phyloP scores from a whole-genome alignment of 306 rosid species.

The Ziziphus jujuba region DNA sequence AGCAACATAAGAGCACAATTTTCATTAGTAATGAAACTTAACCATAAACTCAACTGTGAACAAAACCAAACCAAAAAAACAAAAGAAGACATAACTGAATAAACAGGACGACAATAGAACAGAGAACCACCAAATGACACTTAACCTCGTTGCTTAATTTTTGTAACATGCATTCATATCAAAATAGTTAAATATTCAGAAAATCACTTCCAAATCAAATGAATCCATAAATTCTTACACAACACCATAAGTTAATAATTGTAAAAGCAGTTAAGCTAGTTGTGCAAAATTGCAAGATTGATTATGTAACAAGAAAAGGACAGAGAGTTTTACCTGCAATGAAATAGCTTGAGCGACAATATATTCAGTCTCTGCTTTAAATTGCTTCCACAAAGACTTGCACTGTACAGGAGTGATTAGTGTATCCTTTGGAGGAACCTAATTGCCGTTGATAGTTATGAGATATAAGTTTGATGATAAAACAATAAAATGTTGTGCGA shows the following conservation, averaged over 20 bases:
- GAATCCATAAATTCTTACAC: neutral
- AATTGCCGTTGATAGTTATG: constrained; percentile 15
- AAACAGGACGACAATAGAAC: too few species aligned
- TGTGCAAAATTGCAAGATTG: neutral
- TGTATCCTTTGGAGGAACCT: constrained; percentile 65
- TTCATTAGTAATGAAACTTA: too few species aligned
- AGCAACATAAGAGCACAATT: too few species aligned
- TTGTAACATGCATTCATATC: neutral
- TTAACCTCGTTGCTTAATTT: too few species aligned
- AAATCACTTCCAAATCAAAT: neutral
- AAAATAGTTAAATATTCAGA: neutral
- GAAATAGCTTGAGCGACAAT: constrained; percentile 78
- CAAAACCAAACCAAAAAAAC: too few species aligned
- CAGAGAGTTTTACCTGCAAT: constrained; percentile 57
- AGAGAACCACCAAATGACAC: too few species aligned
- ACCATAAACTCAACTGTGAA: too few species aligned
- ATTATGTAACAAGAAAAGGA: neutral
- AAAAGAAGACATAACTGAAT: too few species aligned
- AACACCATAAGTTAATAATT: constrained; percentile 6
- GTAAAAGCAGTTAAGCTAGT: neutral
- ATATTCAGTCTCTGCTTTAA: constrained; percentile 79
- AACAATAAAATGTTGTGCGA: too few species aligned
- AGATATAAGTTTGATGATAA: constrained; percentile 12
- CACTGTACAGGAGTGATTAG: constrained; percentile 81
- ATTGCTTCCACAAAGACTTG: constrained; percentile 90